Evolutionary conservation across 2,329 filamentous ascomycete species (phyloP), one percentile per base, ranked within the genome.

Genomic region (Xylariaceae sp.): DNA sequence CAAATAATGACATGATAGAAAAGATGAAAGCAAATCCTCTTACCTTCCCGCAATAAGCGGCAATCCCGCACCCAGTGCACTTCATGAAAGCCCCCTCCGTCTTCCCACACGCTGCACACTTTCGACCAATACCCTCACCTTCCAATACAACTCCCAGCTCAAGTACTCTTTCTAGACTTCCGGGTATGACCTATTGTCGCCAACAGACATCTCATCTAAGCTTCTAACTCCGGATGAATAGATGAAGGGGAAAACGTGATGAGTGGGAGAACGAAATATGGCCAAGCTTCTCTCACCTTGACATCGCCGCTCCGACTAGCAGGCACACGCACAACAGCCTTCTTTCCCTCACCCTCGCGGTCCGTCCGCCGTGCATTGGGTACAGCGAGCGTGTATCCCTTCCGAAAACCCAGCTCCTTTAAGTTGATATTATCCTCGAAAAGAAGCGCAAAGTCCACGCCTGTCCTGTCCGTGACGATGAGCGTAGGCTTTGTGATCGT

Each of bases 401-500:
- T 76, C 28, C 70, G 69, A 44, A 79, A 78, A 41, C 69, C 33
- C n/a, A 6, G 8, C 16, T 8, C 53, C 31, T 50, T 50, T 6
- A 72, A 67, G 57, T 72, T 73, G 33, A 73, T 68, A 8, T 62
- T 61, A 28, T 77, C 76, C 55, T 78, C 76, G 53, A 80, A 82
- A 1, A 77, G 75, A 6, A 82, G 71, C 2, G 79, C 79, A 61
- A 81, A 81, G 29, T 76, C 70, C 17, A 67, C 62, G 36, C 71
- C 69, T 36, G 65, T 60, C 31, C 72, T 68, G 71, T 82, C 79
- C 29, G 70, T 68, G 16, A 74, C 73, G 48, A 81, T 76, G 1
- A 81, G 73, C 3, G 79, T 82, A 5, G 79, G 79, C 60, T 80
- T 77, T 17, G 74, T 81, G 62, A 82, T 79, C 36, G 79, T 73